These are phyloP conservation scores for Pilaira anomala DNA, from an alignment of 192 early-diverging fungal genomes.

Conservation along the genomic window DNA sequence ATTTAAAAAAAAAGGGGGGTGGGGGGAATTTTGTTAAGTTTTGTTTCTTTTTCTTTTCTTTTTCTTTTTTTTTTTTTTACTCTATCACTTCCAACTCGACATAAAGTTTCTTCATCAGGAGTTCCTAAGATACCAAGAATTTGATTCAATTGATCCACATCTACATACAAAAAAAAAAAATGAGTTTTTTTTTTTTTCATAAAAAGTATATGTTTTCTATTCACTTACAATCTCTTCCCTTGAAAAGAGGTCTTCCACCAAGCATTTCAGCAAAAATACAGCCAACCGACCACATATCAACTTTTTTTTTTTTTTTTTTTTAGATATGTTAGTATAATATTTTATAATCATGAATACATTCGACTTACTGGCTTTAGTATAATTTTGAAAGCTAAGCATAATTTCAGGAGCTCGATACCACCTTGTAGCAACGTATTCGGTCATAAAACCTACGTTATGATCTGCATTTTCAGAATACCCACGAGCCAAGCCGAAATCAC, in stretches of 20 bases:
- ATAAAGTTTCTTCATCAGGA: slow-evolving; percentile 86
- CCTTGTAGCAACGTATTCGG: slow-evolving; percentile 99
- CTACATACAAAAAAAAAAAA: slow-evolving; percentile 3
- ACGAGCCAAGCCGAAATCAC: slow-evolving; percentile 98
- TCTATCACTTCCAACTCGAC: slow-evolving; percentile 87
- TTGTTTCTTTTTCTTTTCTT: neutral
- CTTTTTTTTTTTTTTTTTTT: too few relatives aligned
- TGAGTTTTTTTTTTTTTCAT: slow-evolving; percentile 41
- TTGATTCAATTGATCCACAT: slow-evolving; percentile 98
- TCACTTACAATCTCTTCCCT: slow-evolving; percentile 86
- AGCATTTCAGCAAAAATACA: slow-evolving; percentile 99
- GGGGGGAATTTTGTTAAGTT: neutral
- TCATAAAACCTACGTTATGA: slow-evolving; percentile 91
- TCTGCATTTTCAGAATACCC: slow-evolving; percentile 81
- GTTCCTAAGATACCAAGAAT: slow-evolving; percentile 94
- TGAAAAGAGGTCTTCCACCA: slow-evolving; percentile 90
- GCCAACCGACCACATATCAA: slow-evolving; percentile 98
- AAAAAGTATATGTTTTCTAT: slow-evolving; percentile 34
- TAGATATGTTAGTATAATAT: neutral
- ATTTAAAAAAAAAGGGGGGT: too few relatives aligned
- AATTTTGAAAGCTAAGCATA: slow-evolving; percentile 95
- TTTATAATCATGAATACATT: neutral
- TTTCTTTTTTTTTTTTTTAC: slow-evolving; percentile 35
- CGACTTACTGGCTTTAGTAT: slow-evolving; percentile 94
- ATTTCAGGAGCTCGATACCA: slow-evolving; percentile 99